phyloP scores from a whole-genome alignment of 805 yeast species.

The Pichia rugopelliculosa region DNA sequence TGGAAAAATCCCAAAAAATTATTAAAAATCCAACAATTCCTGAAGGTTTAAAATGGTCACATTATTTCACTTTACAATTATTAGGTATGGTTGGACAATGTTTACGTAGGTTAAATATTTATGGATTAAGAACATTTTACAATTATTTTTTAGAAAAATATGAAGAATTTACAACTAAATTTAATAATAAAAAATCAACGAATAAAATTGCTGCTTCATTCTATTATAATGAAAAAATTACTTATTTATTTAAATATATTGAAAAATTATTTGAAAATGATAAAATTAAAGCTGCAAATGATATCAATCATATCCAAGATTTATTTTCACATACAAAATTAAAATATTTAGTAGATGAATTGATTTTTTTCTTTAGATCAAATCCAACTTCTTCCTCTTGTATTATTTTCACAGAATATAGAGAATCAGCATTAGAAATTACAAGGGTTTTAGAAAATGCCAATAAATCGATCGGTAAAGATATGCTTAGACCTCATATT shows the following conservation, averaged over 20 bases:
- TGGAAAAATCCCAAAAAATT: constrained; percentile 59
- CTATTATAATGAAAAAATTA: constrained; percentile 45
- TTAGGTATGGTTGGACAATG: constrained; percentile 69
- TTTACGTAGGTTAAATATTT: constrained; percentile 60
- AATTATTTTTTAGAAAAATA: constrained; percentile 55
- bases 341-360: constrained; percentile 47
- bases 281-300: constrained; percentile 14
- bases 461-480: constrained; percentile 24
- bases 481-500: constrained; percentile 57
- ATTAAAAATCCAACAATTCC: constrained; percentile 45
- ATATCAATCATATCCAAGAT: constrained; percentile 22
- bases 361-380: constrained; percentile 33
- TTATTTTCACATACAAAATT: constrained; percentile 66
- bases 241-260: constrained; percentile 36
- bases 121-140: constrained; percentile 76
- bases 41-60: constrained; percentile 71
- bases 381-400: constrained; percentile 50
- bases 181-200: constrained; percentile 48
- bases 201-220: constrained; percentile 58
- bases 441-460: constrained; percentile 52
- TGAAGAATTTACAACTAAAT: constrained; percentile 51
- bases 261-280: constrained; percentile 33
- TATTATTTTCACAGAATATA: constrained; percentile 78
- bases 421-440: constrained; percentile 88
- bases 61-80: constrained; percentile 52